Conservation (phyloP, 495 filamentous ascomycete species). For the Xylaria cubensis region DNA sequence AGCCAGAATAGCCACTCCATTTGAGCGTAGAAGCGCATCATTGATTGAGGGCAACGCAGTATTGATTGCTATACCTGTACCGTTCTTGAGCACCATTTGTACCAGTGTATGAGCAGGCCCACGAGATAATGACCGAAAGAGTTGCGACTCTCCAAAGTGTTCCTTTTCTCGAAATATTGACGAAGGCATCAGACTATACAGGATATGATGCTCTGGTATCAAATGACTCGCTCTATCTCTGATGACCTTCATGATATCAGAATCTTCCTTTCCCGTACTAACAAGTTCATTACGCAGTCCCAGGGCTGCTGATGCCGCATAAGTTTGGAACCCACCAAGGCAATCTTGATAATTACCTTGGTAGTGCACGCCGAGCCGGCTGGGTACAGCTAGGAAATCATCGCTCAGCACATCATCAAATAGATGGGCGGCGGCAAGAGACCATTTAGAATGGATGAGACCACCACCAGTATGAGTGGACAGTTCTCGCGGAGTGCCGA, state of each 20-base stretch:
- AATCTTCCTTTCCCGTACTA: slow-evolving; percentile 88
- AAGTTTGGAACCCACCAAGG: slow-evolving; percentile 94
- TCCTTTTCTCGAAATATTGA: slow-evolving; percentile 80
- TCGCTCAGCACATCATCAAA: slow-evolving; percentile 89
- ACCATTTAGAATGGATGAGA: slow-evolving; percentile 81
- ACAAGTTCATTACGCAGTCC: slow-evolving; percentile 91
- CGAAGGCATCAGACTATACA: slow-evolving; percentile 82
- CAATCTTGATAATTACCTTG: slow-evolving; percentile 96
- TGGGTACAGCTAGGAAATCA: slow-evolving; percentile 89
- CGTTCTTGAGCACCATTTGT: slow-evolving; percentile 72
- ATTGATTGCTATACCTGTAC: slow-evolving; percentile 84
- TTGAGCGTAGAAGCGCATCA: slow-evolving; percentile 77
- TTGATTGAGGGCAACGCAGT: slow-evolving; percentile 87
- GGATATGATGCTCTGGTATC: slow-evolving; percentile 79
- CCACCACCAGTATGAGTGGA: slow-evolving; percentile 80
- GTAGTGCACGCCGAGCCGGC: slow-evolving; percentile 87
- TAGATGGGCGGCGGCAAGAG: slow-evolving; percentile 84
- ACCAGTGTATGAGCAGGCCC: slow-evolving; percentile 75
- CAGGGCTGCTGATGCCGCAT: slow-evolving; percentile 89
- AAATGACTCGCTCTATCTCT: slow-evolving; percentile 80
- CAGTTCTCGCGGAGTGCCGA: slow-evolving; percentile 91
- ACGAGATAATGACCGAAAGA: slow-evolving; percentile 78
- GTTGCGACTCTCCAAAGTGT: slow-evolving; percentile 72
- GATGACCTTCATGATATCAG: slow-evolving; percentile 89
- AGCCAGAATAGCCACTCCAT: slow-evolving; percentile 80